phyloP scores from a whole-genome alignment of 2,329 filamentous ascomycete species.

The Onygenales sp. region DNA sequence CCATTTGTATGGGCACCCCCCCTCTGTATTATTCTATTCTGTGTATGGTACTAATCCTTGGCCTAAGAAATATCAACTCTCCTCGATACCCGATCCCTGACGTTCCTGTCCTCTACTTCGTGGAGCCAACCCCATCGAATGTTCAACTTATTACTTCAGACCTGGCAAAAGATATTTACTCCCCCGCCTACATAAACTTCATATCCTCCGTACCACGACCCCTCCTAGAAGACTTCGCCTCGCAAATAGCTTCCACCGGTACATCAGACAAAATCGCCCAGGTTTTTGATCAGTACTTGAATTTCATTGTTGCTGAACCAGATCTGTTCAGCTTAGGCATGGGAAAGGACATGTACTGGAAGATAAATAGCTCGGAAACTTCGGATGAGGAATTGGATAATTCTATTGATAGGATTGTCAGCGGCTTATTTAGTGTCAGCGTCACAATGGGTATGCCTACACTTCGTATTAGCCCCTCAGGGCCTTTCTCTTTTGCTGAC shows the following conservation, averaged over 20 bases:
- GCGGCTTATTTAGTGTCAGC: slow-evolving; percentile 91
- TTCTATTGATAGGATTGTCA: slow-evolving; percentile 84
- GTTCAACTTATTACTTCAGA: slow-evolving; percentile 75
- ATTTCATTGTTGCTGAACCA: slow-evolving; percentile 92
- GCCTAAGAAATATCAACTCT: slow-evolving; percentile 63
- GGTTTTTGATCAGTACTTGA: slow-evolving; percentile 92
- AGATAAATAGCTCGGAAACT: slow-evolving; percentile 86
- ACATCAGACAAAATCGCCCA: slow-evolving; percentile 87
- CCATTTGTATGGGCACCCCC: slow-evolving; percentile 58
- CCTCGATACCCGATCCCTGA: slow-evolving; percentile 85
- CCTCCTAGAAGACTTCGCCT: slow-evolving; percentile 87
- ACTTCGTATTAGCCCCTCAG: background rate
- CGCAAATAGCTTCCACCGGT: slow-evolving; percentile 71
- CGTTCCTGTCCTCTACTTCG: slow-evolving; percentile 90
- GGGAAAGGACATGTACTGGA: slow-evolving; percentile 89
- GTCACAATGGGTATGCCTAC: slow-evolving; percentile 78
- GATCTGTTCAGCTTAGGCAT: slow-evolving; percentile 92
- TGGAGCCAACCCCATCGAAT: slow-evolving; percentile 78
- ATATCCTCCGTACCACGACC: slow-evolving; percentile 85
- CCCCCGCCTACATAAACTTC: slow-evolving; percentile 94
- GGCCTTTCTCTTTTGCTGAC: slow-evolving; percentile 15
- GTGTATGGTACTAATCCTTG: background rate
- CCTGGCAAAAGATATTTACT: slow-evolving; percentile 77
- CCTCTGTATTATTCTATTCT: slow-evolving; percentile 11
- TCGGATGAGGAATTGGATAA: slow-evolving; percentile 82